Evolutionary conservation across 2,329 filamentous ascomycete genomes (phyloP).

Genomic region (Pseudocercospora pini-densiflorae): DNA sequence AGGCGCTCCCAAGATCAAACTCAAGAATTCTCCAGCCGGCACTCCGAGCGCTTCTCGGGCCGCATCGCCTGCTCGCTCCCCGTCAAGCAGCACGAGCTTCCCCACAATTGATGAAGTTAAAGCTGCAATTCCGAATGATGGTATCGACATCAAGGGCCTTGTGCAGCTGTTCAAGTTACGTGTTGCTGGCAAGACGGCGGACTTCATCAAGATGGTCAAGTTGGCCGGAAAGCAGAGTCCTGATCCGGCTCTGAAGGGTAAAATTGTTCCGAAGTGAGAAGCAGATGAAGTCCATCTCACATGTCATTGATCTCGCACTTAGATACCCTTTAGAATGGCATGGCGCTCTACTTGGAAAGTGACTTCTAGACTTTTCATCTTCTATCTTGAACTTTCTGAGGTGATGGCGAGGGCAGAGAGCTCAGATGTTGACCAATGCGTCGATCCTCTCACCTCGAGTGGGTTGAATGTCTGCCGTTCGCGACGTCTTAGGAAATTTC

Average conservation of each 20-base stretch:
- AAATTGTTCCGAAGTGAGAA: conserved; percentile 32
- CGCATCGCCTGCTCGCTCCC: conserved; percentile 28
- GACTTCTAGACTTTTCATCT: background rate
- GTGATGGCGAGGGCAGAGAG: background rate
- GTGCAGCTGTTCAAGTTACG: conserved; percentile 48
- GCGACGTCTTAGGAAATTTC: background rate
- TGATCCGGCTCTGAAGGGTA: conserved; percentile 28
- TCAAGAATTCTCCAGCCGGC: conserved; percentile 53
- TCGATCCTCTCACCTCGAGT: background rate
- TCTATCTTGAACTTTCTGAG: background rate
- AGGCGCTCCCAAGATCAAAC: conserved; percentile 52
- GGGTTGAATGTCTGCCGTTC: background rate
- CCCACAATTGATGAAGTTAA: conserved; percentile 52
- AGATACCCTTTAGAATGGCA: conserved; percentile 1
- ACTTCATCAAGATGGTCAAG: conserved; percentile 53
- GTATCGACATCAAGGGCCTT: conserved; percentile 49
- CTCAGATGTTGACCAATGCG: background rate
- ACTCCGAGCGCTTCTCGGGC: conserved; percentile 41
- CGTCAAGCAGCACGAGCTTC: conserved; percentile 32
- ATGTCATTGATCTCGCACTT: background rate
- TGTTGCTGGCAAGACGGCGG: conserved; percentile 42
- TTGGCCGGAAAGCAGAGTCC: conserved; percentile 36
- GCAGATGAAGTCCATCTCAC: background rate
- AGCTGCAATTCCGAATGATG: conserved; percentile 48
- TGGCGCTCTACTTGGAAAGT: background rate